Evolutionary conservation across 2,329 filamentous ascomycete genomes (phyloP).

Genomic region (Sporothrix luriei): DNA sequence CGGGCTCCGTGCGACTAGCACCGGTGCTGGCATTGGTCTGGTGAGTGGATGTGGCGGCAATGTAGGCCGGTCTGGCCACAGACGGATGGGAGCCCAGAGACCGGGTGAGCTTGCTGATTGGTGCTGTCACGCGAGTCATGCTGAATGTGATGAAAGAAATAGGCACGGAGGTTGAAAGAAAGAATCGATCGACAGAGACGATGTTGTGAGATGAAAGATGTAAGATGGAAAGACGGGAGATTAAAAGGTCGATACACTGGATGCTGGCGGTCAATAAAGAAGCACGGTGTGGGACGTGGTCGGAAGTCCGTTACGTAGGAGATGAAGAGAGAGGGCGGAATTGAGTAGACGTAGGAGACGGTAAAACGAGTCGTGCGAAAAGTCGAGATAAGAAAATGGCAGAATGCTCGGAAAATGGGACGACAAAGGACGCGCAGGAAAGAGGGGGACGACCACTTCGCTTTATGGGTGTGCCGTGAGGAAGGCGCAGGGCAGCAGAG

Average conservation of each 20-base stretch:
- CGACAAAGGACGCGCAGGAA: not conserved
- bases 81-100: constrained; percentile 50
- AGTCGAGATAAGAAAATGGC: not conserved
- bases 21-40: constrained; percentile 45
- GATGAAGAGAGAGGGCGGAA: not conserved
- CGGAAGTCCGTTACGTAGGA: constrained; percentile 27
- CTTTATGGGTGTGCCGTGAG: constrained; percentile 27
- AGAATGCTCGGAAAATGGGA: not conserved
- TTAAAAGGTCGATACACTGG: not conserved
- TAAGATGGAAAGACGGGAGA: not conserved
- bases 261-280: not conserved
- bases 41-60: constrained; percentile 39
- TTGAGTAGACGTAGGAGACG: not conserved
- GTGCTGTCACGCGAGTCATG: constrained; percentile 56
- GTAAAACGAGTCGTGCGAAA: not conserved
- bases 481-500: constrained; percentile 19
- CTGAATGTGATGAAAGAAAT: constrained; percentile 25
- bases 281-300: constrained; percentile 16
- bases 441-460: constrained; percentile 18
- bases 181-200: not conserved
- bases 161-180: not conserved
- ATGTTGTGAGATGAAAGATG: not conserved
- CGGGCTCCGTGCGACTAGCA: constrained; percentile 51
- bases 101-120: constrained; percentile 54
- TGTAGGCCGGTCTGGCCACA: constrained; percentile 42